phyloP scores from a whole-genome alignment of 129 eudicot genomes.

The Flaveria bidentis region DNA sequence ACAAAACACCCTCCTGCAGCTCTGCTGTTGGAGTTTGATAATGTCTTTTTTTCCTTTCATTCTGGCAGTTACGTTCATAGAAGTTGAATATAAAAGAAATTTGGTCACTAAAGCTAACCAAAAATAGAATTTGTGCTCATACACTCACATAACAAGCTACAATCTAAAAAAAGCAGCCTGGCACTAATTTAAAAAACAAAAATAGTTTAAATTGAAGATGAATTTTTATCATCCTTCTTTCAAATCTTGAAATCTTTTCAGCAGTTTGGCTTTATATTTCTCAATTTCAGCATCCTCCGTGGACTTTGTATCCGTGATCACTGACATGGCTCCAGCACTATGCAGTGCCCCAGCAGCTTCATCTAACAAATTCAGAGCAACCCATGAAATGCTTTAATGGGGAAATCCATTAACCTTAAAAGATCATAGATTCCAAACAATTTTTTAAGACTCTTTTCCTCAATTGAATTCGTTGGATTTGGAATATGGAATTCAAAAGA shows the following conservation, averaged over 20 bases:
- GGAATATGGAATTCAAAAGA: background rate
- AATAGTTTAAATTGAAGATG: background rate
- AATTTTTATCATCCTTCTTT: conserved; percentile 29
- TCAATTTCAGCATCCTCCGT: conserved; percentile 58
- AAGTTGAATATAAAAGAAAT: background rate
- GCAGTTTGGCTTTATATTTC: conserved; percentile 55
- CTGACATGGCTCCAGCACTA: conserved; percentile 70
- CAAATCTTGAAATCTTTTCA: conserved; percentile 59
- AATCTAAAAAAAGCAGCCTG: background rate
- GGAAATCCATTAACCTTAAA: background rate
- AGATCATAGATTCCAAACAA: background rate
- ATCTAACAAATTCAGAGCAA: conserved; percentile 44
- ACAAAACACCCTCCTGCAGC: too few relatives aligned
- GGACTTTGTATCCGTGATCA: conserved; percentile 56
- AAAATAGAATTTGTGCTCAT: background rate
- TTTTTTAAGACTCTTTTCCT: background rate
- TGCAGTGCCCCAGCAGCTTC: conserved; percentile 68
- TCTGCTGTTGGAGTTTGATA: too few relatives aligned
- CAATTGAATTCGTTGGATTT: background rate
- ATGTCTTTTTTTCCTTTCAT: too few relatives aligned
- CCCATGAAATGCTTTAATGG: background rate
- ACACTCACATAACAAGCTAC: background rate
- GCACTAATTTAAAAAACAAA: background rate
- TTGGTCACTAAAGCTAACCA: background rate
- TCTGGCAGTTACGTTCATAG: background rate